A percentile compares a stretch with the other conserved stretches of the same genome.
These are phyloP conservation scores for Pythium myriotylum DNA, from an alignment of 352 stramenopile species.

Conservation along the genomic window DNA sequence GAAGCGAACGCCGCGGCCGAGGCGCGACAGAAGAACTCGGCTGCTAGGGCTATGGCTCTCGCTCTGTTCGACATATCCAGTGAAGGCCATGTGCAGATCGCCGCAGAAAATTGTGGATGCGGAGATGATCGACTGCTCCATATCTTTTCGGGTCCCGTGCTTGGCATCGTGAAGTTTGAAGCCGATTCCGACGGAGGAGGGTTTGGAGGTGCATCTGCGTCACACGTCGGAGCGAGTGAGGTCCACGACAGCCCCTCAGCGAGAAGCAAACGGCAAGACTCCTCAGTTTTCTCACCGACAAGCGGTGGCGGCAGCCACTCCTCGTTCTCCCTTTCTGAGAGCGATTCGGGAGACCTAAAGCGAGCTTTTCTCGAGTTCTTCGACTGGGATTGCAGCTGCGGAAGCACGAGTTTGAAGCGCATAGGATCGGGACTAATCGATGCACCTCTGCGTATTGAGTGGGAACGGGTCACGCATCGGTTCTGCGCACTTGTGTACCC, in stretches of 20 bases:
- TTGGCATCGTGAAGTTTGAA: conserved; percentile 67
- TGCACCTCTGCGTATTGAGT: conserved; percentile 65
- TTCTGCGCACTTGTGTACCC: conserved; percentile 68
- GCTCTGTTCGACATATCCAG: conserved; percentile 37
- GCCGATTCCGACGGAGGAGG: conserved; percentile 23
- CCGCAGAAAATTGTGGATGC: conserved; percentile 52
- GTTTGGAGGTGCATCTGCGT: conserved; percentile 20
- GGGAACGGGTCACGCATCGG: conserved; percentile 47
- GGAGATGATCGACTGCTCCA: conserved; percentile 65
- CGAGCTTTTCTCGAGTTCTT: conserved; percentile 78
- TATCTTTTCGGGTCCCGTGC: conserved; percentile 68
- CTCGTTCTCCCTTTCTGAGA: conserved; percentile 23
- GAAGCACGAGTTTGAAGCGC: conserved; percentile 24
- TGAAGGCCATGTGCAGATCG: conserved; percentile 50
- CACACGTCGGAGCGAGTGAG: conserved; percentile 26
- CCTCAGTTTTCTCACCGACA: conserved; percentile 51
- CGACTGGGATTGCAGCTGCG: conserved; percentile 42
- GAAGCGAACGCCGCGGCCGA: conserved; percentile 32
- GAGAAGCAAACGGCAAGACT: conserved; percentile 54
- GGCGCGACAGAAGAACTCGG: conserved; percentile 36
- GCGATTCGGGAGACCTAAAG: conserved; percentile 45
- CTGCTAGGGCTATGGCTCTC: conserved; percentile 44
- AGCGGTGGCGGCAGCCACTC: conserved; percentile 28
- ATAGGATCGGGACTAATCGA: conserved; percentile 37
- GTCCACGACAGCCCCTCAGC: conserved; percentile 41